Evolutionary conservation across 805 yeast genomes (phyloP).

Genomic region (Jamesozyma rosinii): DNA sequence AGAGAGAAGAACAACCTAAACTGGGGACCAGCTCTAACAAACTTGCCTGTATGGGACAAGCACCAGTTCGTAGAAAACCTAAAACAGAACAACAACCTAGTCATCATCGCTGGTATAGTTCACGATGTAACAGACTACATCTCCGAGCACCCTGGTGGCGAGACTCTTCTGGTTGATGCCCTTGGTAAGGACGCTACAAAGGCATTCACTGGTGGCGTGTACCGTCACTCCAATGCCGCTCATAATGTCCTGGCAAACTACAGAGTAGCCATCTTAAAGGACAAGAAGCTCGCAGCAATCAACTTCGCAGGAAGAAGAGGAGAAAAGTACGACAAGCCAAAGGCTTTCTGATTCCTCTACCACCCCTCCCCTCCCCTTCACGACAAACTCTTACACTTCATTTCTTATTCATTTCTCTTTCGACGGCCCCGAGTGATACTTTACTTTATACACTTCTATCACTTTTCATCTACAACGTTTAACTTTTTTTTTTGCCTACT

Average conservation of each 20-base stretch:
- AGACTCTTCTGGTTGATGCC: slow-evolving; percentile 58
- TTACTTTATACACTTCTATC: too few relatives aligned
- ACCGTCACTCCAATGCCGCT: slow-evolving; percentile 79
- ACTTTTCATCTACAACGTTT: too few relatives aligned
- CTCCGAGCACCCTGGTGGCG: slow-evolving; percentile 80
- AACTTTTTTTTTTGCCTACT: too few relatives aligned
- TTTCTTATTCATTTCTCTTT: too few relatives aligned
- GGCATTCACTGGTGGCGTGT: slow-evolving; percentile 81
- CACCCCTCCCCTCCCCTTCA: neutral
- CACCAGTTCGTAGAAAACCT: slow-evolving; percentile 46
- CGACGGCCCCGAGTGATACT: too few relatives aligned
- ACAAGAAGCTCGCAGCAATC: slow-evolving; percentile 48
- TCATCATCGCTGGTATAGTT: slow-evolving; percentile 68
- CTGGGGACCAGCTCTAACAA: slow-evolving; percentile 66
- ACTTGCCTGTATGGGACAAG: slow-evolving; percentile 68
- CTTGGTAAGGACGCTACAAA: slow-evolving; percentile 74
- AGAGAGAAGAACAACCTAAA: slow-evolving; percentile 49
- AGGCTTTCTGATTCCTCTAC: slow-evolving; percentile 1
- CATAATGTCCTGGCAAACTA: slow-evolving; percentile 71
- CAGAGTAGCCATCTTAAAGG: slow-evolving; percentile 75
- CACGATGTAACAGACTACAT: slow-evolving; percentile 64
- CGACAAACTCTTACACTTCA: too few relatives aligned
- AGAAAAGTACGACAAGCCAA: slow-evolving; percentile 21
- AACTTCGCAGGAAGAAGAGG: slow-evolving; percentile 34
- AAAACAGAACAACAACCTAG: slow-evolving; percentile 46